Conservation (phyloP, 1,139 yeast species). For the Pichia sp. region DNA sequence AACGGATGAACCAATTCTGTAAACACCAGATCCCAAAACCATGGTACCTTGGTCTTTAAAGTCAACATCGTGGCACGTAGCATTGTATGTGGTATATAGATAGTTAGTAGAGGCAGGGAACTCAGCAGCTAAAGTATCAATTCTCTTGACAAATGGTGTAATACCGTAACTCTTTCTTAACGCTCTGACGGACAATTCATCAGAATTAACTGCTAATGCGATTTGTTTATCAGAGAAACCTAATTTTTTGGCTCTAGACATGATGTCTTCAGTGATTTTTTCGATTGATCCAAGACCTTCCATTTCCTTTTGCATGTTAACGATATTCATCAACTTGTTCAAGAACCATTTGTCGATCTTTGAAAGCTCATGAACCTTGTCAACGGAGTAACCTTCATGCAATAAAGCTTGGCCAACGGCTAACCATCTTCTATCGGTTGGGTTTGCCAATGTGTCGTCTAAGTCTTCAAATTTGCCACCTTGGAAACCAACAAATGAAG, state of each 20-base stretch:
- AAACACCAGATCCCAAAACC: conserved; percentile 97
- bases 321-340: conserved; percentile 85
- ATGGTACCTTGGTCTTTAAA: conserved; percentile 89
- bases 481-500: conserved; percentile 86
- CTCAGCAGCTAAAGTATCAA: conserved; percentile 97
- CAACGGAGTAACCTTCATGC: conserved; percentile 87
- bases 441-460: conserved; percentile 76
- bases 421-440: conserved; percentile 96
- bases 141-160: conserved; percentile 90
- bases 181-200: conserved; percentile 76
- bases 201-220: conserved; percentile 58
- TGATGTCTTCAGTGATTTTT: conserved; percentile 60
- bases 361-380: conserved; percentile 81
- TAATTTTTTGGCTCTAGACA: conserved; percentile 80
- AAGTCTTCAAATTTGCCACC: conserved; percentile 78
- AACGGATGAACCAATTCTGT: conserved; percentile 96
- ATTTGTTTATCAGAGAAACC: conserved; percentile 96
- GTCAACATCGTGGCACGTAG: conserved; percentile 74
- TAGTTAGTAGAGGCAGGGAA: conserved; percentile 97
- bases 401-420: conserved; percentile 96
- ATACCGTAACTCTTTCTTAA: conserved; percentile 74
- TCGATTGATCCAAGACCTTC: conserved; percentile 57
- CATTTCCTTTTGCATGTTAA: conserved; percentile 77
- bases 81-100: conserved; percentile 93
- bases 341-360: conserved; percentile 97